Percentiles rank a stretch among this genome's conserved stretches.
Evolutionary conservation across 116 monocot species (phyloP).

Genomic region (Dioscorea cayenensis): DNA sequence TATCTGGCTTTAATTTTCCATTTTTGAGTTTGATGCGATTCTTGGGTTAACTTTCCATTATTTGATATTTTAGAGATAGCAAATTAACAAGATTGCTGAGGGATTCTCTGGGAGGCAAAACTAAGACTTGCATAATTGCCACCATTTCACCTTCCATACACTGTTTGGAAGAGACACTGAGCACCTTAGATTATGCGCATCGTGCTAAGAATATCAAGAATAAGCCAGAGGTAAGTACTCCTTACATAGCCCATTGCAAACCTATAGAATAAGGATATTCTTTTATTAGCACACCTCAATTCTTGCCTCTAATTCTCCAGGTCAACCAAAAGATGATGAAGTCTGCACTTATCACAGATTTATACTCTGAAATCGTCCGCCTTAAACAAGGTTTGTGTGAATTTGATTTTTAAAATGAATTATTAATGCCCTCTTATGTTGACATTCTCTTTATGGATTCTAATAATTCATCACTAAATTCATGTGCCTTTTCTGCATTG

Average conservation of each 20-base stretch:
- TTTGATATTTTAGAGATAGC: conserved; percentile 49
- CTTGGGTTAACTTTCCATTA: neutral
- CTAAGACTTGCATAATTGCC: conserved; percentile 97
- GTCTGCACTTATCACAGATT: conserved; percentile 87
- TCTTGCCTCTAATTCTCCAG: conserved; percentile 24
- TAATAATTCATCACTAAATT: neutral
- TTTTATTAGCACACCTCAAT: neutral
- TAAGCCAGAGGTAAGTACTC: conserved; percentile 67
- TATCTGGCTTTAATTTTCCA: neutral
- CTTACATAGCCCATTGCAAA: neutral
- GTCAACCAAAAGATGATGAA: conserved; percentile 98
- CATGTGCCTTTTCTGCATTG: too few relatives aligned
- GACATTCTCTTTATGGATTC: neutral
- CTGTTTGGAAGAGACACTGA: conserved; percentile 93
- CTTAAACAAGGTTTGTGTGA: conserved; percentile 79
- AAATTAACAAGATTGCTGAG: conserved; percentile 94
- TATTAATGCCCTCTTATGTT: neutral
- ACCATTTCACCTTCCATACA: conserved; percentile 86
- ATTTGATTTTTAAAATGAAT: neutral
- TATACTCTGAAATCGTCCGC: conserved; percentile 89
- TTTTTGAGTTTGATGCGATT: neutral
- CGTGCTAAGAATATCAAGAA: conserved; percentile 99
- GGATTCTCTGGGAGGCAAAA: conserved; percentile 97
- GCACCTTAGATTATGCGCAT: conserved; percentile 93
- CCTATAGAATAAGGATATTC: neutral